Base-by-base conservation (phyloP, 805 yeast species). In the Metschnikowia anglica region DNA sequence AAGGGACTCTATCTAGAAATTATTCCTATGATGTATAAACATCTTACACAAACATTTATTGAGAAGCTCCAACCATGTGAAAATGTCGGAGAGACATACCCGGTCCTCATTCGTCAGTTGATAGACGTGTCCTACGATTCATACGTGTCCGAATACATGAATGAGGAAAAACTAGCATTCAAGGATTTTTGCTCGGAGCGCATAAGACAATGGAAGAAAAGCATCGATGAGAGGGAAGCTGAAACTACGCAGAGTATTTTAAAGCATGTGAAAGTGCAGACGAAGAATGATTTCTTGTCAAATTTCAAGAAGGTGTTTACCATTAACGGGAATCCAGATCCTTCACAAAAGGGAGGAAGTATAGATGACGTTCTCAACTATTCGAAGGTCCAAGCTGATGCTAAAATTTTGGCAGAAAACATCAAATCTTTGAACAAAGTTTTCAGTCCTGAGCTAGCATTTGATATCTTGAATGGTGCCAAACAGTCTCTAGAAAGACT, bases 371-470 rank as follows among this genome's bases (percentile, higher is more conserved):
- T 18, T 12, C 19, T 35, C 10, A 70, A 74, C 19, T 65, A 76
- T 31, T 78, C 85, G 2, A 89, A 85, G 52, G 72, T 87, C 48
- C 90, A 88, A 38, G 95, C 95, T 1, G 82, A 83, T 51, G 76
- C 89, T 20, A 88, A 86, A 48, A 80, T 90, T 23, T 72, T 91
- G 55, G 80, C 81, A 20, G 82, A 79, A 28, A 87, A 87, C 49
- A 74, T 93, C 47, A 83, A 81, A 50, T 82, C 85, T 13, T 78
- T 93, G 54, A 85, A 84, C 54, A 74, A 83, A 4, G 78, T 87
- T 23, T 82, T 91, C 46, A 85, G 89, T 54, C 77, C 91, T 37
- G 96, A 90, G 57, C 69, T 91, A 35, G 84, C 91, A 1, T 76
- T 87, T 46, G 76, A 78, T 37, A 72, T 87, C 7, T 68, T 90